A percentile compares a stretch with the other conserved stretches of the same genome.
These are phyloP conservation scores for Byssochlamys sp. DNA, from an alignment of 2,329 filamentous ascomycete genomes.

Conservation along the genomic window DNA sequence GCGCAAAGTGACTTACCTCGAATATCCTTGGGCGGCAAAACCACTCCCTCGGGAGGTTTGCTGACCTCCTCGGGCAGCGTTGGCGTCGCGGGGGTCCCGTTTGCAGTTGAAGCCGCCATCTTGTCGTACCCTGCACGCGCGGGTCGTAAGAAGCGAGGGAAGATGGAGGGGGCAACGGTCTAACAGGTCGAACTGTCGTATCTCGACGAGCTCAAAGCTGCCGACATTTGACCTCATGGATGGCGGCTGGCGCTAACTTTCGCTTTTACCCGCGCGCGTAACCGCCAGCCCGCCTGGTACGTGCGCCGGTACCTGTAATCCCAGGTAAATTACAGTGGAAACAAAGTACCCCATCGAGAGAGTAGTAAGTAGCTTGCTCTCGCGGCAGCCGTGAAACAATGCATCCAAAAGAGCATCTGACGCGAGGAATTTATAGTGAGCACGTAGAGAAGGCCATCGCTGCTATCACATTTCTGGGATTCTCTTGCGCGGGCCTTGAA, in stretches of 20 bases:
- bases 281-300: not conserved
- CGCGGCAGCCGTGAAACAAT: not conserved
- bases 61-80: slow-evolving; percentile 48
- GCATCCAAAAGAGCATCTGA: not conserved
- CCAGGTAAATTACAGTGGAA: not conserved
- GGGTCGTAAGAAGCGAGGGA: not conserved
- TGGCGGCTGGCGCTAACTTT: not conserved
- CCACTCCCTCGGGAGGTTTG: slow-evolving; percentile 72
- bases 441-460: not conserved
- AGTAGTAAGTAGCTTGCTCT: not conserved
- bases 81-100: slow-evolving; percentile 19
- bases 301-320: not conserved
- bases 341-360: not conserved
- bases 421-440: not conserved
- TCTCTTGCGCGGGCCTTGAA: not conserved
- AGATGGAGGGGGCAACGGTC: not conserved
- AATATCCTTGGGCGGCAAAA: slow-evolving; percentile 77
- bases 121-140: slow-evolving; percentile 4
- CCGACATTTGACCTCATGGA: slow-evolving; percentile 3
- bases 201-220: not conserved
- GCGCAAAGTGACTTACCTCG: slow-evolving; percentile 41
- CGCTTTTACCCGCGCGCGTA: not conserved
- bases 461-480: not conserved
- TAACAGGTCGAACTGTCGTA: not conserved
- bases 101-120: slow-evolving; percentile 34